Evolutionary conservation across 106 monocot species (phyloP).

Genomic region (Chionographis japonica): DNA sequence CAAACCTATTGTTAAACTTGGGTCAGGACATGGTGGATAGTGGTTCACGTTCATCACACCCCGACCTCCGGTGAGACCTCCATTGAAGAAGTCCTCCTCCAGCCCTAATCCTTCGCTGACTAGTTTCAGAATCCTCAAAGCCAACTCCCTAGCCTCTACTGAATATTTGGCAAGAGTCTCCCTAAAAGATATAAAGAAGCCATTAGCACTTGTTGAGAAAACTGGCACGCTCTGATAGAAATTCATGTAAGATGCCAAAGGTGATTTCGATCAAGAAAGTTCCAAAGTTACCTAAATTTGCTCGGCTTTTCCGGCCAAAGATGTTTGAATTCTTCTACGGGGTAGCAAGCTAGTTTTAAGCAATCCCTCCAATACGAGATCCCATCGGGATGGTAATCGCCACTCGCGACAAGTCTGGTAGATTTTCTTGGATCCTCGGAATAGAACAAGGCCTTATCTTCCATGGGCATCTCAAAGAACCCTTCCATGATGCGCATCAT

Average conservation of each 20-base stretch:
- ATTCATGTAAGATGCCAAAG: not conserved
- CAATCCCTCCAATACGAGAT: conserved; percentile 12
- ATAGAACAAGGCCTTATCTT: conserved; percentile 2
- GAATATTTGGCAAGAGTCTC: not conserved
- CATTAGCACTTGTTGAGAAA: not conserved
- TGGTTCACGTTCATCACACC: conserved; percentile 1
- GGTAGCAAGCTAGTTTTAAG: not conserved
- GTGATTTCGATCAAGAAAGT: too few relatives aligned
- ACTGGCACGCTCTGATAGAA: not conserved
- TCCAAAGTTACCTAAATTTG: conserved; percentile 2
- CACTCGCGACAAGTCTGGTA: conserved; percentile 3
- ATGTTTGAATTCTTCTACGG: conserved; percentile 6
- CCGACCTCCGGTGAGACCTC: not conserved
- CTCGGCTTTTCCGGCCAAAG: conserved; percentile 10
- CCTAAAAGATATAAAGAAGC: not conserved
- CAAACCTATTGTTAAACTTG: conserved; percentile 23
- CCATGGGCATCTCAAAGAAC: conserved; percentile 16
- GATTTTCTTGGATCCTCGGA: conserved; percentile 6
- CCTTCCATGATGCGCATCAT: not conserved
- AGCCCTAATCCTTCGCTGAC: conserved; percentile 9
- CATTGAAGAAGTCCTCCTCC: conserved; percentile 4
- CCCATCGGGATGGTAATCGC: not conserved
- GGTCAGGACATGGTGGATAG: conserved; percentile 28
- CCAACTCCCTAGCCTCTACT: conserved; percentile 2
- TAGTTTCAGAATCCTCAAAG: not conserved